Base-by-base conservation (phyloP, 495 filamentous ascomycete species). In the Penicillium odoratum region DNA sequence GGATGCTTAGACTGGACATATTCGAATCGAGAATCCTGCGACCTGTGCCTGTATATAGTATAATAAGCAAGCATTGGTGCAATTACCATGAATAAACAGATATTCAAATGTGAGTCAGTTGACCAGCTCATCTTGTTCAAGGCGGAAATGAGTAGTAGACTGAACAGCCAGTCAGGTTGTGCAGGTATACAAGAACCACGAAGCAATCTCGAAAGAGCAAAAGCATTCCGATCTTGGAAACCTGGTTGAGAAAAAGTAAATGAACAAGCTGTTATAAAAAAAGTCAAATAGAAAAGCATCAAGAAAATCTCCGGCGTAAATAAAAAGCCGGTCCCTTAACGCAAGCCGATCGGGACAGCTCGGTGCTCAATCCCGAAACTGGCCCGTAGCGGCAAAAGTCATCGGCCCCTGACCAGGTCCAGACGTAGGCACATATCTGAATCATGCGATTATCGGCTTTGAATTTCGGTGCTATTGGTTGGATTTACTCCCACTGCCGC, bases 351-450 rank as follows among this genome's bases (percentile, higher is more conserved):
- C 57, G 62, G 62, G 58, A 56, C 43, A 57, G 40, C 26, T 51
- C 57, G 54, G 57, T 48, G 51, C 47, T 26, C 49, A 28, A 55
- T 42, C 53, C 65, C 65, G 65, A 55, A 48, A 46, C 34, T 48
- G 42, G 51, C 28, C 59, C 51, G 44, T 54, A 59, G 55, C 55
- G 52, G 31, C 38, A 40, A 40, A 40, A 40, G 28, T 21, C 44
- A 47, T 28, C 44, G 25, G 44, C 44, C 44, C 21, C 44, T 51
- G 30, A 26, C 34, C 51, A 16, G 31, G 44, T 18, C 45, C 45
- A 8, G 21, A 21, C 21, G 1, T 3, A 28, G 3, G 16, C n/a
- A n/a, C n/a, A n/a, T 43, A 15, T 13, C 36, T 18, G 16, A 16
- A 31, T 53, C n/a, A 25, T 50, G 21, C 53, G 36, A 57, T 15